Conservation (phyloP, 2,329 filamentous ascomycete species). For the Eutypella sp. region DNA sequence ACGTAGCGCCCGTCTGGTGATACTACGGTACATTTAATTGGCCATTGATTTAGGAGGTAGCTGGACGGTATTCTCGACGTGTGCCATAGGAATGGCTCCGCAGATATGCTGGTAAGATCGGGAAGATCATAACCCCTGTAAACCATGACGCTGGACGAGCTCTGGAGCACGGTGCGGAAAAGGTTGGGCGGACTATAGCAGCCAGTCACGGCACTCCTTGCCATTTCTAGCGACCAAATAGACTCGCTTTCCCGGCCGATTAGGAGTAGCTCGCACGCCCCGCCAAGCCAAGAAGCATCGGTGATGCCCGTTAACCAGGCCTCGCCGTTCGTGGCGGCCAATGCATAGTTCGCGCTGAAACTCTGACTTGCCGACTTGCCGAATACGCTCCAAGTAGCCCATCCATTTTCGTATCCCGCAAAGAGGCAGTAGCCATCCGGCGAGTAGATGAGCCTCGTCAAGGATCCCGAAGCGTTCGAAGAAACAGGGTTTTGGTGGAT, state of each 20-base stretch:
- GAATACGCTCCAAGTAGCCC: slow-evolving; percentile 97
- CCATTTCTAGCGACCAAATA: slow-evolving; percentile 86
- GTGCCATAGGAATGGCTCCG: slow-evolving; percentile 93
- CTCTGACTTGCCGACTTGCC: slow-evolving; percentile 84
- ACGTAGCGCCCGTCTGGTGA: slow-evolving; percentile 92
- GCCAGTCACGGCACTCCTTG: slow-evolving; percentile 84
- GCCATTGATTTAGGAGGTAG: slow-evolving; percentile 91
- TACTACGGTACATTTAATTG: slow-evolving; percentile 79
- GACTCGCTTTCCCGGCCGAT: slow-evolving; percentile 66
- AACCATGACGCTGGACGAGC: slow-evolving; percentile 80
- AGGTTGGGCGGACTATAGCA: slow-evolving; percentile 91
- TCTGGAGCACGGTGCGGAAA: slow-evolving; percentile 82
- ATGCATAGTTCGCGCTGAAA: slow-evolving; percentile 63
- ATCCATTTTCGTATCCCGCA: slow-evolving; percentile 85
- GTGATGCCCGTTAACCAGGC: slow-evolving; percentile 77
- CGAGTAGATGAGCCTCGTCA: slow-evolving; percentile 79
- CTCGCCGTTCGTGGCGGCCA: slow-evolving; percentile 67
- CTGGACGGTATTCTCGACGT: slow-evolving; percentile 77
- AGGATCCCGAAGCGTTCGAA: slow-evolving; percentile 57
- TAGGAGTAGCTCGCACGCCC: slow-evolving; percentile 80
- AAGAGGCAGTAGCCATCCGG: slow-evolving; percentile 96
- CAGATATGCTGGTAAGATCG: slow-evolving; percentile 85
- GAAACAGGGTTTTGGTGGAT: slow-evolving; percentile 67
- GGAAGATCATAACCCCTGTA: slow-evolving; percentile 91
- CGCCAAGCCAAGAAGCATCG: slow-evolving; percentile 80